phyloP scores from a whole-genome alignment of 352 stramenopile genomes.

The Pythium rishiriense region DNA sequence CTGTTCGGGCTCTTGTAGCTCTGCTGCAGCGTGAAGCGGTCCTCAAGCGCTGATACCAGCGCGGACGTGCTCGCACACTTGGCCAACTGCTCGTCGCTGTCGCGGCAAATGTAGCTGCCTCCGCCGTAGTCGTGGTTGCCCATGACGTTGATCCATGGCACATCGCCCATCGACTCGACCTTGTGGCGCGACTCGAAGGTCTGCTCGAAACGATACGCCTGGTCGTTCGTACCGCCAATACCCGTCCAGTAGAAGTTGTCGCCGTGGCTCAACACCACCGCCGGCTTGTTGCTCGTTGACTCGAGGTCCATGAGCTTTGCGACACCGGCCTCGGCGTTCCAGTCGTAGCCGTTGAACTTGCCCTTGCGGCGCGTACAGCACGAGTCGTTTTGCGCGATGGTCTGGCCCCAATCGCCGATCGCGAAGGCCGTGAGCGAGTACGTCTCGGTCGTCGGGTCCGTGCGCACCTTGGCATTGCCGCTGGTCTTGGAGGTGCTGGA shows the following conservation, averaged over 20 bases:
- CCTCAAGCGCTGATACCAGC: constrained; percentile 28
- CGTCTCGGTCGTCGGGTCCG: constrained; percentile 21
- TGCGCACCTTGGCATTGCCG: constrained; percentile 24
- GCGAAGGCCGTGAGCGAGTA: constrained; percentile 27
- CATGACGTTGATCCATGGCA: constrained; percentile 47
- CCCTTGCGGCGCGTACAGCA: constrained; percentile 31
- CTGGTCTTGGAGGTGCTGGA: not conserved
- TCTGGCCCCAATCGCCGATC: constrained; percentile 34
- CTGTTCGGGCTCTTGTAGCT: constrained; percentile 48
- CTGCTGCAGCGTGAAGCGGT: constrained; percentile 35
- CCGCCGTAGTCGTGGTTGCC: constrained; percentile 53
- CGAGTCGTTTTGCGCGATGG: constrained; percentile 24
- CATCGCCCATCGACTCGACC: constrained; percentile 25
- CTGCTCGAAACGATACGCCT: constrained; percentile 36
- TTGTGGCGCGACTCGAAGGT: constrained; percentile 41
- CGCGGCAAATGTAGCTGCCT: constrained; percentile 38
- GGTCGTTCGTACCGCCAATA: constrained; percentile 30
- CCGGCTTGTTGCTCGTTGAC: constrained; percentile 32
- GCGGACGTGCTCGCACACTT: constrained; percentile 24
- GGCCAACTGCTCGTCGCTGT: constrained; percentile 18
- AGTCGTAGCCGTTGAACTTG: constrained; percentile 37
- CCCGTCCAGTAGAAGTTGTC: constrained; percentile 55
- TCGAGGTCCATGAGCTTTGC: constrained; percentile 39
- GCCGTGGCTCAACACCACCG: constrained; percentile 40
- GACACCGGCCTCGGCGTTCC: constrained; percentile 32